Percentiles rank a stretch among this genome's conserved stretches.
These are phyloP conservation scores for Pseudogymnoascus sp. DNA, from an alignment of 2,329 filamentous ascomycete species.

Conservation along the genomic window DNA sequence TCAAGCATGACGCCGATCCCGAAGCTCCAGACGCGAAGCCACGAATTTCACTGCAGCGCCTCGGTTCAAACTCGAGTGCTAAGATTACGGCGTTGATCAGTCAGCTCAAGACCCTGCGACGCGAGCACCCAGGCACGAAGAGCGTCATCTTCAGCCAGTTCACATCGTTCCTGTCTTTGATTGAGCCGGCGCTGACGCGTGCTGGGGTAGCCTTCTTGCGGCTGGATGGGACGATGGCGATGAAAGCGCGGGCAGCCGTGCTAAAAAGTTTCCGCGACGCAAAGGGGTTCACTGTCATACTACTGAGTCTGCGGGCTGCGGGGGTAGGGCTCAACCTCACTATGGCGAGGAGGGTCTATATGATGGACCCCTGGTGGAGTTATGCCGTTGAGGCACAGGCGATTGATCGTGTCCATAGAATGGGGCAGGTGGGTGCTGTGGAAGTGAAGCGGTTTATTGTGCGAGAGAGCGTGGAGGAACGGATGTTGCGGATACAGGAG, in stretches of 20 bases:
- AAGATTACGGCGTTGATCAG: constrained; percentile 77
- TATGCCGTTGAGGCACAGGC: constrained; percentile 95
- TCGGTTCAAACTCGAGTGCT: constrained; percentile 66
- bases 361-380: constrained; percentile 99
- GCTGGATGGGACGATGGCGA: constrained; percentile 83
- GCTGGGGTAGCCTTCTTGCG: constrained; percentile 74
- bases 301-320: constrained; percentile 80
- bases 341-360: constrained; percentile 79
- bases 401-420: constrained; percentile 93
- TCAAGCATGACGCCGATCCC: constrained; percentile 63
- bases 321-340: constrained; percentile 93
- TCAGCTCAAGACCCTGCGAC: constrained; percentile 63
- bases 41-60: constrained; percentile 52
- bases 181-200: constrained; percentile 68
- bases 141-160: constrained; percentile 96
- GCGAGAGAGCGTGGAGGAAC: constrained; percentile 83
- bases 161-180: constrained; percentile 88
- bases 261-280: constrained; percentile 62
- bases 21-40: constrained; percentile 38
- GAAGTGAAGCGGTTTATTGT: constrained; percentile 84
- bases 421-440: constrained; percentile 86
- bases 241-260: constrained; percentile 74
- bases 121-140: constrained; percentile 63
- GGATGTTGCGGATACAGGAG: constrained; percentile 90
- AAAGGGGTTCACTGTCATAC: constrained; percentile 61